Percentiles rank a stretch among this genome's conserved stretches.
Conservation (phyloP, 148 eudicot species). For the Vaccinium corymbosum region DNA sequence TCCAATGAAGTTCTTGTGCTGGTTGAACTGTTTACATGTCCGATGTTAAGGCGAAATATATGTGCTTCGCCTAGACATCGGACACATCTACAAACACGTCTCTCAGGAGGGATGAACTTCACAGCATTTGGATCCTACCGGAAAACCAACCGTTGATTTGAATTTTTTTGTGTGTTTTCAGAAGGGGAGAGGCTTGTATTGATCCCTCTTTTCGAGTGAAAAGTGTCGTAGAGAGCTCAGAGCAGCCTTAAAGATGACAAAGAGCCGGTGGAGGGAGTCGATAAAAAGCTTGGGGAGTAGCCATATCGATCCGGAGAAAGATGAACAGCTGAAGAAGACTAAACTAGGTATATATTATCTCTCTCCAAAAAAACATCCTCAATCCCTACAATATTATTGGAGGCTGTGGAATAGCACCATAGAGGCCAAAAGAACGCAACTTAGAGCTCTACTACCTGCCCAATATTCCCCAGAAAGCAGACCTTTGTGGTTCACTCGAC, state of each 20-base stretch:
- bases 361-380: slow-evolving; percentile 10
- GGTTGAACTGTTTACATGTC: neutral
- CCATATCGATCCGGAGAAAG: slow-evolving; percentile 56
- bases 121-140: neutral
- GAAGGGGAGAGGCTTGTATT: neutral
- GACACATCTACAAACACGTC: neutral
- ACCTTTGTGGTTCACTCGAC: slow-evolving; percentile 10
- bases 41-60: neutral
- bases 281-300: slow-evolving; percentile 40
- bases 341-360: slow-evolving; percentile 49
- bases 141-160: neutral
- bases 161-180: neutral
- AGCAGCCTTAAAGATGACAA: slow-evolving; percentile 33
- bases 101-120: neutral
- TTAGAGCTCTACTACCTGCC: slow-evolving; percentile 11
- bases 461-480: slow-evolving; percentile 4
- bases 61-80: neutral
- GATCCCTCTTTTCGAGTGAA: neutral
- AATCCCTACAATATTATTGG: slow-evolving; percentile 18
- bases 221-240: neutral
- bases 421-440: slow-evolving; percentile 10
- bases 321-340: slow-evolving; percentile 55
- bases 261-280: slow-evolving; percentile 50
- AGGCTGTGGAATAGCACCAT: slow-evolving; percentile 18
- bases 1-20: neutral